Evolutionary conservation across 2,329 filamentous ascomycete genomes (phyloP), one percentile per base, ranked within the genome.

Genomic region (Metarhizium anisopliae): DNA sequence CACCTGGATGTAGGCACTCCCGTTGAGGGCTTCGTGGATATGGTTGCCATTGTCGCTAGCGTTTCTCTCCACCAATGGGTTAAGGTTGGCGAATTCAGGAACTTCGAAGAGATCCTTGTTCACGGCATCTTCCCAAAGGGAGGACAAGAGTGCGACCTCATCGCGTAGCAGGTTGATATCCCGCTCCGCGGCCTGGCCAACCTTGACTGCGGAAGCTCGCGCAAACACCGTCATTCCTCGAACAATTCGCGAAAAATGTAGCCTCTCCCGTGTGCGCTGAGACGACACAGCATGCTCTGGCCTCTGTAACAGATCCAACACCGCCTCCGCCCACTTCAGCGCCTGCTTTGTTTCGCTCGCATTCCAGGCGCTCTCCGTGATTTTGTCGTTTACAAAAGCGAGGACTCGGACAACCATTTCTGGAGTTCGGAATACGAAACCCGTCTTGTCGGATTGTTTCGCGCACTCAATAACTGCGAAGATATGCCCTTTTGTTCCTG

Each of bases 291-390:
- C 55, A 64, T 81, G 78, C 25, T 64, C 67, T 14, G 72, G 65
- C 30, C 74, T 68, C 61, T 80, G 69, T 47, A 82, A 65, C 58
- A 82, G 64, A 50, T 82, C 78, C 55, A 81, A 58, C 16, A 83
- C 66, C 56, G 74, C 65, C 57, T 77, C 72, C 7, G 71, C 70
- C 73, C 75, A 77, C 57, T 65, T 70, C 53, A 77, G 67, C 2
- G 77, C 75, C 65, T 74, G 67, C 45, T 65, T 64, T 14, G 75
- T 75, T 63, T 70, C 62, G 14, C 58, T 60, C 55, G 64, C 61
- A 43, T 66, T 62, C 66, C 68, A 75, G 20, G 59, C 65, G 59
- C 64, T 68, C 49, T 67, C 62, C 55, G 73, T 60, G 49, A 79
- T 77, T 64, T 72, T 75, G 47, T 59, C 50, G 61, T 68, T 69